A percentile compares a stretch with the other conserved stretches of the same genome.
Conservation (phyloP, 257 asterid genomes). For the Sherardia arvensis region DNA sequence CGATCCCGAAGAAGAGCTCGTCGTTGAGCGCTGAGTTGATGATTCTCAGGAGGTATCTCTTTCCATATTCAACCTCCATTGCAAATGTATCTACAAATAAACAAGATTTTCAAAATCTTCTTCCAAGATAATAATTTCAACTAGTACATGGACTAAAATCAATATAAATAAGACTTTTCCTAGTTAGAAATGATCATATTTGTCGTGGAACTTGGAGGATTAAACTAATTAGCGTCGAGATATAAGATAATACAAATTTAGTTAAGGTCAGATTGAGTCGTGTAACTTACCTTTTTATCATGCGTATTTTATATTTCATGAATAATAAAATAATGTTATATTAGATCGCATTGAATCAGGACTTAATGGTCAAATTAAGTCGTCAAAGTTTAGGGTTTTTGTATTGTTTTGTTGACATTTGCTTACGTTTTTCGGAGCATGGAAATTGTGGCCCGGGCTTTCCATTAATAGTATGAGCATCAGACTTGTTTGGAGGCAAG, state of each 20-base stretch:
- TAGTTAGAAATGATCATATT: no score
- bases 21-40: constrained; percentile 36
- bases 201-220: neutral
- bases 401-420: neutral
- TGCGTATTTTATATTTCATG: no score
- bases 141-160: no score
- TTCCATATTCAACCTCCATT: constrained; percentile 34
- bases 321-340: no score
- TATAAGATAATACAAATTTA: no score
- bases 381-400: no score
- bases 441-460: constrained; percentile 32
- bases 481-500: constrained; percentile 29
- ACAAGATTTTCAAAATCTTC: neutral
- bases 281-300: no score
- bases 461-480: constrained; percentile 34
- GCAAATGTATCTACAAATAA: constrained; percentile 35
- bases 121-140: no score
- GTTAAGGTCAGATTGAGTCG: no score
- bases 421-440: constrained; percentile 27
- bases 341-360: no score
- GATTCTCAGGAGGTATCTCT: constrained; percentile 27
- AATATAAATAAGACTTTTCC: no score
- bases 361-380: no score
- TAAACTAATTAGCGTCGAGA: neutral
- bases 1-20: constrained; percentile 54